A percentile compares a stretch with the other conserved stretches of the same genome.
Conservation (phyloP, 2,329 filamentous ascomycete species). For the Colletotrichum sp. region DNA sequence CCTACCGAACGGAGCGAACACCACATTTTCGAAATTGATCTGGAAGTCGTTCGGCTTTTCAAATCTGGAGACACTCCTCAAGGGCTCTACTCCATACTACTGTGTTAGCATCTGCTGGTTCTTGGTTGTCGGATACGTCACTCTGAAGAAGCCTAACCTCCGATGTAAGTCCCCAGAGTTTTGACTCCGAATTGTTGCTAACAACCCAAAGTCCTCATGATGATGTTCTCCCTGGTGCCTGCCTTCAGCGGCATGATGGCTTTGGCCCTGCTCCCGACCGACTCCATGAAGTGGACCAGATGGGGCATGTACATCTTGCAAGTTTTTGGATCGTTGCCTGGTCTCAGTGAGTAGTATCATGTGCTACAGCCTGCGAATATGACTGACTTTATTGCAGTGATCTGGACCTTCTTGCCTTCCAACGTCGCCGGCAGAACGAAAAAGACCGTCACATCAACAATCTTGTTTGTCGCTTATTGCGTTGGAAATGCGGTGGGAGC, state of each 20-base stretch:
- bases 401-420: conserved; percentile 37
- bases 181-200: accelerated
- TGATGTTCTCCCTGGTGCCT: conserved; percentile 32
- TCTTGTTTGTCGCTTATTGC: conserved; percentile 26
- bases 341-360: conserved; percentile 23
- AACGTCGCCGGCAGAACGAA: conserved; percentile 44
- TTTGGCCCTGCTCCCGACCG: conserved; percentile 29
- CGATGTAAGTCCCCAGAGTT: conserved; percentile 24
- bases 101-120: conserved; percentile 31
- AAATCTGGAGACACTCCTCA: conserved; percentile 31
- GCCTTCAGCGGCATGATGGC: conserved; percentile 33
- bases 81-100: conserved; percentile 33
- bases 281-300: conserved; percentile 29
- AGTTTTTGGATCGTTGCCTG: conserved; percentile 28
- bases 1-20: conserved; percentile 35
- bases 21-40: conserved; percentile 34
- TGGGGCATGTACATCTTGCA: conserved; percentile 37
- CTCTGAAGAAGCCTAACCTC: conserved; percentile 28
- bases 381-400: conserved; percentile 23
- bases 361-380: background rate
- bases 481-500: conserved; percentile 26
- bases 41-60: conserved; percentile 36
- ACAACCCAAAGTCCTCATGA: conserved; percentile 23
- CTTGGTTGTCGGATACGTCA: conserved; percentile 26
- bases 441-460: conserved; percentile 26